Evolutionary conservation across 257 asterid genomes (phyloP).

Genomic region (Coffea canephora): DNA sequence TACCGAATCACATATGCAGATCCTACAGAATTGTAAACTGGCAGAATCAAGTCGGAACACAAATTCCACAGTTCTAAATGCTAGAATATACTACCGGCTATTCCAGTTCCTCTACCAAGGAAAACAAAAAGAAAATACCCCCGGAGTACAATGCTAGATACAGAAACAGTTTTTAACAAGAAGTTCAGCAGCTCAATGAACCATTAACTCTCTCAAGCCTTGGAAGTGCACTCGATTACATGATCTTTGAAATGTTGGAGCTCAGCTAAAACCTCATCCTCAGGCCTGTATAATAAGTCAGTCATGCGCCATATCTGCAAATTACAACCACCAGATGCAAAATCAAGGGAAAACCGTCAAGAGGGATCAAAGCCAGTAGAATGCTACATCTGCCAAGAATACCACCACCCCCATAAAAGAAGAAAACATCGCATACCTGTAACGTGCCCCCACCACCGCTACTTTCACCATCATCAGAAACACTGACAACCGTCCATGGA

Average conservation of each 20-base stretch:
- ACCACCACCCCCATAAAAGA: not conserved
- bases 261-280: constrained; percentile 66
- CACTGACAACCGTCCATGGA: constrained; percentile 95
- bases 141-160: not conserved
- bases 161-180: not conserved
- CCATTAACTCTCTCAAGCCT: constrained; percentile 27
- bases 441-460: constrained; percentile 93
- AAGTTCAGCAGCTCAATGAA: not conserved
- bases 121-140: not conserved
- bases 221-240: constrained; percentile 65
- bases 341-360: constrained; percentile 12
- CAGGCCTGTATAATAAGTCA: constrained; percentile 81
- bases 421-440: constrained; percentile 50
- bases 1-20: not conserved
- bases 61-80: not conserved
- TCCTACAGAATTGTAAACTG: not conserved
- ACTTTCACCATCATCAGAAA: constrained; percentile 82
- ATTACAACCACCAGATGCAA: not conserved
- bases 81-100: not conserved
- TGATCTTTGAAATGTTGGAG: constrained; percentile 88
- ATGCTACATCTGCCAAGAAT: not conserved
- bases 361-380: not conserved
- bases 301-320: constrained; percentile 95
- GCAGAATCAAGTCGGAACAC: not conserved
- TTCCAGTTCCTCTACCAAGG: not conserved